Evolutionary conservation across 768 basidiomycete species (phyloP).

Genomic region (Pleurotus eryngii): DNA sequence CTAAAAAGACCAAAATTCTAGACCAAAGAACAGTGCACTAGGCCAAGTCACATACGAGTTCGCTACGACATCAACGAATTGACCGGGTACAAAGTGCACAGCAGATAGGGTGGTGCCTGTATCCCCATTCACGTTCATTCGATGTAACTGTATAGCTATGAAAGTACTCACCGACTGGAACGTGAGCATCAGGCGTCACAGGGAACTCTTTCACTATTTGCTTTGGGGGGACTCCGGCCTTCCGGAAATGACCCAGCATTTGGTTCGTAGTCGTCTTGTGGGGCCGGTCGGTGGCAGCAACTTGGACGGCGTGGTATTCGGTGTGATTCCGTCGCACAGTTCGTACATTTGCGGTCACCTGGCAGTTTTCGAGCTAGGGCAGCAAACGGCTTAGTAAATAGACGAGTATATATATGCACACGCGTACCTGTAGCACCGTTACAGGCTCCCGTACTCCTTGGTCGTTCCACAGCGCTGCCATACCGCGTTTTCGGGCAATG

Average conservation of each 20-base stretch:
- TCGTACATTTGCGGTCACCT: conserved; percentile 78
- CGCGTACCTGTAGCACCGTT: conserved; percentile 86
- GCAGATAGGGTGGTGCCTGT: conserved; percentile 87
- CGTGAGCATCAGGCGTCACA: conserved; percentile 83
- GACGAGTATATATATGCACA: not conserved
- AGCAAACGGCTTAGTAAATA: not conserved
- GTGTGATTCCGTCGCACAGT: conserved; percentile 62
- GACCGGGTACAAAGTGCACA: conserved; percentile 95
- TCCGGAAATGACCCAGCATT: conserved; percentile 88
- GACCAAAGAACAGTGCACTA: not conserved
- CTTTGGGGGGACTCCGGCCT: conserved; percentile 80
- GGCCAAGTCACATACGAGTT: conserved; percentile 65
- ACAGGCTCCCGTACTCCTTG: conserved; percentile 87
- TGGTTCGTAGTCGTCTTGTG: conserved; percentile 69
- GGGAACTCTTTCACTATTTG: conserved; percentile 84
- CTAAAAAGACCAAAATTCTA: conserved; percentile 34
- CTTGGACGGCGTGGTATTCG: conserved; percentile 89
- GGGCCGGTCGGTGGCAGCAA: conserved; percentile 78
- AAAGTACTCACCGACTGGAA: conserved; percentile 75
- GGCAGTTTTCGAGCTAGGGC: conserved; percentile 77
- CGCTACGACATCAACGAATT: conserved; percentile 88
- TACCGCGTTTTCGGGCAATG: conserved; percentile 93
- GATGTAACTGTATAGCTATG: not conserved
- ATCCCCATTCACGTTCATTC: not conserved
- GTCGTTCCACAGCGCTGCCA: conserved; percentile 91